Evolutionary conservation across 352 stramenopile species (phyloP), one percentile per base, ranked within the genome.

Genomic region (Globisporangium spiculum): DNA sequence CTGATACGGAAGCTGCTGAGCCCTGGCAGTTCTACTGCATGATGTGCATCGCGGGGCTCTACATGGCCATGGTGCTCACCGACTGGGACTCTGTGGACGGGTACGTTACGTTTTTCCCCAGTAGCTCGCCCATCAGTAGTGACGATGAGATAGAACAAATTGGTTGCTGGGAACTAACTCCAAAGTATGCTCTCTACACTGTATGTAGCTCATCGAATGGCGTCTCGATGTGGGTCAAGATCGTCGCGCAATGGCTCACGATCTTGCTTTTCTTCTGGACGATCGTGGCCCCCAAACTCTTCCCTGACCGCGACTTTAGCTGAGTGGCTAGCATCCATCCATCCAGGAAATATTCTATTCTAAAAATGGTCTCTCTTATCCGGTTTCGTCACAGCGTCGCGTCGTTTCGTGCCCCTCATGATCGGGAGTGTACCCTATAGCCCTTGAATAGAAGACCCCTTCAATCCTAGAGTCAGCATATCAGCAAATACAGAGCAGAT

Each of bases 181-280:
- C 3, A 34, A 53, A 57, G 27, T 22, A n/a, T 38, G 18, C 22
- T 22, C 4, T 0, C 9, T 22, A 12, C 20, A 18, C 10, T 22
- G 16, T 26, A 6, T 7, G 44, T 52, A 83, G 71, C n/a, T 74
- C 76, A 3, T 81, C 67, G 55, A 90, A 91, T 38, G 82, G 87
- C 16, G 78, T 96, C 1, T 96, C 86, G 20, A 99, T 99, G 95
- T 99, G 95, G 94, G 94, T 99, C 64, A 94, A 98, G 50, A 97
- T 98, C 74, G 76, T 84, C 12, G 88, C 91, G 26, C 96, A 99
- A 67, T 99, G 96, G 96, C 67, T 97, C 53, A 93, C 89, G n/a
- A 86, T 98, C 44, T 61, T 91, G 14, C 71, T 99, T 1, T 99
- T 99, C 73, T 71, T 91, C 8, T 99, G 96, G 97, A 98, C 96